A percentile compares a stretch with the other conserved stretches of the same genome.
phyloP scores from a whole-genome alignment of 176 grass and related monocot genomes.

The Miscanthus lutarioriparius region DNA sequence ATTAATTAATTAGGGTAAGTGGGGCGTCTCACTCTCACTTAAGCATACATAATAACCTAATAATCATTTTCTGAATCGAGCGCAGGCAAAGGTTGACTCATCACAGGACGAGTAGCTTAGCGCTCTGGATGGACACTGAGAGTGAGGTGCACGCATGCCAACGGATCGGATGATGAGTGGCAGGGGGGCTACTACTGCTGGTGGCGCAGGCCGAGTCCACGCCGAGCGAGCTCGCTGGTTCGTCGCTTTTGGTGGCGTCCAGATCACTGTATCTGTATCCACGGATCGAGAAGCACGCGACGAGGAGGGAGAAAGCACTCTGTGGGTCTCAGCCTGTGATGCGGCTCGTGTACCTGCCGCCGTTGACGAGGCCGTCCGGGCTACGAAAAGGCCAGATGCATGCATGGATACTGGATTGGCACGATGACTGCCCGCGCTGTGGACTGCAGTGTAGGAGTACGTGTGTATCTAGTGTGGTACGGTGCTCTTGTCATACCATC shows the following conservation, averaged over 20 bases:
- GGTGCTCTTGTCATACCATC: not conserved
- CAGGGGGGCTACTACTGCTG: not conserved
- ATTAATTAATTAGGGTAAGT: conserved; percentile 1
- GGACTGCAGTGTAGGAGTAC: not conserved
- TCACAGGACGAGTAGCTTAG: not conserved
- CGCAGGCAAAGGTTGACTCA: not conserved
- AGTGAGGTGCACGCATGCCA: too few species aligned
- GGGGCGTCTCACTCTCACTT: not conserved
- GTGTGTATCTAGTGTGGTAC: conserved; percentile 10
- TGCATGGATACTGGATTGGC: too few species aligned
- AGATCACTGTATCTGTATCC: not conserved
- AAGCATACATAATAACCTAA: too few species aligned
- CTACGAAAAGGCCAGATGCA: too few species aligned
- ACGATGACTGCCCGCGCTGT: not conserved
- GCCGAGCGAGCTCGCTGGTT: not conserved
- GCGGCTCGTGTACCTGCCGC: conserved; percentile 13
- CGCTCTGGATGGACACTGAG: too few species aligned
- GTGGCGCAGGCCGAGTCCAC: not conserved
- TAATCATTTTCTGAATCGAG: not conserved
- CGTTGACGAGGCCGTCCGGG: conserved; percentile 19
- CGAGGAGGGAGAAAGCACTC: too few species aligned
- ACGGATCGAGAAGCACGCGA: too few species aligned
- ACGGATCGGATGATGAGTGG: not conserved
- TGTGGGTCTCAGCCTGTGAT: not conserved
- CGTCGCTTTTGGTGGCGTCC: not conserved